Conservation (phyloP, 176 grass and related monocot genomes). For the Hyparrhenia diplandra region DNA sequence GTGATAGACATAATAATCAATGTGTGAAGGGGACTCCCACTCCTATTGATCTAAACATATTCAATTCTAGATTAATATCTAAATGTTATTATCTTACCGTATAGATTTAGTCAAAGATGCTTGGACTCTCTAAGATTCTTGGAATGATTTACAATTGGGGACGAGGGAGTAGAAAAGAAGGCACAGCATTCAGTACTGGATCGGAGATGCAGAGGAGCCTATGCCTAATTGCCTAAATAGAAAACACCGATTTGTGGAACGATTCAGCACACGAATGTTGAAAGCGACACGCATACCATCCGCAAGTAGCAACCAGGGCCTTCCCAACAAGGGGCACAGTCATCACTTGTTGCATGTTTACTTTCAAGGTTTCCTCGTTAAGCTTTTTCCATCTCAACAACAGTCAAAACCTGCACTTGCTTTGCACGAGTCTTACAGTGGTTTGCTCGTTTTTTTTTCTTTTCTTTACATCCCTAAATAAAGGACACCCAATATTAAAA, state of each 20-base stretch:
- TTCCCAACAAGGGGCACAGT: not conserved
- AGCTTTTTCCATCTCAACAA: not conserved
- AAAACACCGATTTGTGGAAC: not conserved
- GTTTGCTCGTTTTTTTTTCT: not conserved
- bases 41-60: too few relatives aligned
- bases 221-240: not conserved
- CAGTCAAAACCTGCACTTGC: not conserved
- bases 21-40: too few relatives aligned
- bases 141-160: too few relatives aligned
- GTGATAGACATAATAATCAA: too few relatives aligned
- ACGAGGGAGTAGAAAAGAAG: too few relatives aligned
- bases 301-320: not conserved
- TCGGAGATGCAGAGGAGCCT: not conserved
- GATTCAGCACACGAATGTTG: not conserved
- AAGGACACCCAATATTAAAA: slow-evolving; percentile 5
- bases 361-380: not conserved
- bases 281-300: not conserved
- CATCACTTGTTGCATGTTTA: not conserved
- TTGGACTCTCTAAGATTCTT: too few relatives aligned
- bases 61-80: too few relatives aligned
- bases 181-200: not conserved
- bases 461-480: not conserved
- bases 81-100: too few relatives aligned
- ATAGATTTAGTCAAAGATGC: too few relatives aligned
- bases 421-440: not conserved